These are phyloP conservation scores for Xylaria venustula DNA, from an alignment of 495 filamentous ascomycete species.

Conservation along the genomic window DNA sequence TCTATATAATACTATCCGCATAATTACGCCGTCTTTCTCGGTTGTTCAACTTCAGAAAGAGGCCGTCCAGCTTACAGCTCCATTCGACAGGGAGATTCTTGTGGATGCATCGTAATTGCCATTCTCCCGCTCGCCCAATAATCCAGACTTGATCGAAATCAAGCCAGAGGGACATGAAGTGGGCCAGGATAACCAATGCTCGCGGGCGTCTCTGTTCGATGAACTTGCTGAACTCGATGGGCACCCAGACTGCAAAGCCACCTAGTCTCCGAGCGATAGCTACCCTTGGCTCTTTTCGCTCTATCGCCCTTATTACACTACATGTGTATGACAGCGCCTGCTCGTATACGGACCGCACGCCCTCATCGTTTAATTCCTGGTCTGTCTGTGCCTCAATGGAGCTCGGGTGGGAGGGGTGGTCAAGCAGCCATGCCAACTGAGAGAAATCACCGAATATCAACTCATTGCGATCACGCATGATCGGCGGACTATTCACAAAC, in stretches of 20 bases:
- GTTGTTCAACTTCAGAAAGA: constrained; percentile 28
- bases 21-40: constrained; percentile 14
- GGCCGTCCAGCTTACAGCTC: constrained; percentile 36
- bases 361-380: constrained; percentile 30
- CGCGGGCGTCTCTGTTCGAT: constrained; percentile 38
- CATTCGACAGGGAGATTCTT: constrained; percentile 36
- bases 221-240: constrained; percentile 32
- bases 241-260: constrained; percentile 38
- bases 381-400: constrained; percentile 23
- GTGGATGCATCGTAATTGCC: constrained; percentile 41
- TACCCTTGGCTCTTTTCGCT: constrained; percentile 24
- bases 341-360: constrained; percentile 29
- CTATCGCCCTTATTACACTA: constrained; percentile 28
- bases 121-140: constrained; percentile 36
- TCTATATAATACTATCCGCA: neutral
- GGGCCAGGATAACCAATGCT: constrained; percentile 39
- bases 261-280: constrained; percentile 34
- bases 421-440: constrained; percentile 31
- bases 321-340: constrained; percentile 35
- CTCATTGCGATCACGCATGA: constrained; percentile 21
- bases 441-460: constrained; percentile 25
- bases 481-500: constrained; percentile 25
- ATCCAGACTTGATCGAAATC: constrained; percentile 37
- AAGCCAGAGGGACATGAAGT: constrained; percentile 38
- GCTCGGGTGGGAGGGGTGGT: constrained; percentile 18